Conservation (phyloP, 192 early-diverging fungal genomes). For the Podila epicladia region DNA sequence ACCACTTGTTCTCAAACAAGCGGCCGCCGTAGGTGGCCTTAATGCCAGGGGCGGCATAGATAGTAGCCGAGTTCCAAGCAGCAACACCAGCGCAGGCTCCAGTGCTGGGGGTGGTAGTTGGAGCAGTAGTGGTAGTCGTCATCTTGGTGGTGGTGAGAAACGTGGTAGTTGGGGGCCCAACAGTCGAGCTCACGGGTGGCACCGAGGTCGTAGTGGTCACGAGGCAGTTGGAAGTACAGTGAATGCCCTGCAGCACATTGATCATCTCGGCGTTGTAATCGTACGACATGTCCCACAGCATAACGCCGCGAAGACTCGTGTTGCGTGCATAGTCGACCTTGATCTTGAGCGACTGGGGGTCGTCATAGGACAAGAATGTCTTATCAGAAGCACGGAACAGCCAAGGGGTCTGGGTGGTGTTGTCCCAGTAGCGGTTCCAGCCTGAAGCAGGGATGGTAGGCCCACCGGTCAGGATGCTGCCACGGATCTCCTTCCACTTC, state of each 20-base stretch:
- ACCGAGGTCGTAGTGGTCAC: not conserved
- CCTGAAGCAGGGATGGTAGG: constrained; percentile 33
- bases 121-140: not conserved
- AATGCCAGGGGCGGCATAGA: constrained; percentile 17
- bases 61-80: constrained; percentile 26
- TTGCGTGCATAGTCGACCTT: constrained; percentile 67
- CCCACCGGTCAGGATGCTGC: constrained; percentile 26
- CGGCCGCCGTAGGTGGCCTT: constrained; percentile 43
- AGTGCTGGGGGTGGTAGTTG: constrained; percentile 5
- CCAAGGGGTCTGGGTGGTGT: constrained; percentile 74
- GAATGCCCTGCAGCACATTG: constrained; percentile 24
- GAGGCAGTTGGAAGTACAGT: constrained; percentile 25
- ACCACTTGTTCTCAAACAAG: constrained; percentile 44
- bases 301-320: constrained; percentile 67
- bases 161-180: not conserved
- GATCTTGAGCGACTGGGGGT: constrained; percentile 64
- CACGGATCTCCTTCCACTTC: constrained; percentile 72
- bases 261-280: constrained; percentile 41
- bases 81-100: constrained; percentile 31
- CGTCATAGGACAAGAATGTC: constrained; percentile 80
- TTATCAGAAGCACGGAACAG: constrained; percentile 66
- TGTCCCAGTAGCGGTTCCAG: constrained; percentile 76
- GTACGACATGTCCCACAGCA: constrained; percentile 63
- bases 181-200: not conserved
- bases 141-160: not conserved